Base-by-base conservation (phyloP, 306 rosid genomes). In the Pterocarpus santalinus region DNA sequence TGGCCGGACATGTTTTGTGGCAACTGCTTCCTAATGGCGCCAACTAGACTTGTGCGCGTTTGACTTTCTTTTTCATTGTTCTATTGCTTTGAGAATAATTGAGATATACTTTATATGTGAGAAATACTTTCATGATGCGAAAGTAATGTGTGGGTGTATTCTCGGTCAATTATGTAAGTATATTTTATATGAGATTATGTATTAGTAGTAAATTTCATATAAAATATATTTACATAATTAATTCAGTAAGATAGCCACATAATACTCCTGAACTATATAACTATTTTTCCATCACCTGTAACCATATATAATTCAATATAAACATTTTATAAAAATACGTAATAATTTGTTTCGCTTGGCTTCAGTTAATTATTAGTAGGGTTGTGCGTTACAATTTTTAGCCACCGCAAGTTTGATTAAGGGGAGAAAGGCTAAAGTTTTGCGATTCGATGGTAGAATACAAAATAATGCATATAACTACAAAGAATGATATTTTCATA, bases 1-100 rank as follows among this genome's bases (percentile, higher is more conserved):
- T 82, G 9, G 68, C 10, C 53, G 43, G 46, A 69, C 22, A 9
- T 58, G 56, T 72, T 66, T 77, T 41, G 34, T 47, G 8, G 65
- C 60, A 65, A 73, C 77, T 73, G 77, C 81, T 28, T 46, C 80
- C 83, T 17, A 13, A 39, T 73, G 51, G 17, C 34, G 44, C 72
- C 67, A 65, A 63, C 82, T 47, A 44, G 28, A 64, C 38, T 10
- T 38, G 47, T 51, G 34, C 53, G 4, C 28, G 2, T 65, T 81
- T 72, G 4, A 44, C 71, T 41, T 4, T 35, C 30, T 74, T 61
- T 56, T 14, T 8, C 2, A 30, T 78, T 44, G 3, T 39, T 41
- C 5, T 64, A 16, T 5, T 36, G 4, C 17, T 41, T 10, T 81
- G 22, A 33, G 49, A 55, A 64, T 36, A 22, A 22, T 22, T 22